Base-by-base conservation (phyloP, 257 asterid species). In the Capsicum rhomboideum region DNA sequence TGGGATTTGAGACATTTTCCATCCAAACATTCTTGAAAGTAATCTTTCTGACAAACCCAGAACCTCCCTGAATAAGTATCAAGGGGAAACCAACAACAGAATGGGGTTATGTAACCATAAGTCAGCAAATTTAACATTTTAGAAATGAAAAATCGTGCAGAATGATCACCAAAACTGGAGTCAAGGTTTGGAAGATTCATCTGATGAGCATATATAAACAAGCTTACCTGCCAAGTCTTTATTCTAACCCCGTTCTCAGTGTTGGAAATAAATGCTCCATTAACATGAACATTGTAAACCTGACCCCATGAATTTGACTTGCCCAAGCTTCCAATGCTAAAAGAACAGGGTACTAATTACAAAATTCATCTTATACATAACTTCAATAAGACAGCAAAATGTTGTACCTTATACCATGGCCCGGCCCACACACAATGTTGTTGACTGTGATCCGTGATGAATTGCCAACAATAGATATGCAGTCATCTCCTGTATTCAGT, bases 281-380 rank as follows among this genome's bases (percentile, higher is more conserved):
- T 79, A 40, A 95, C 97, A 83, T 84, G 56, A 37, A 95, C 87
- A 85, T 95, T 93, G 61, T 91, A 86, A 78, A 95, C 94, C 5
- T 87, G 79, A 80, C 80, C 92, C 85, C 84, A 85, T n/a, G 94
- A 83, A 42, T 88, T 87, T 82, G 83, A 20, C 85, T 94, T 92
- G 64, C 98, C 99, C 89, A 95, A 87, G 88, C 99, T 94, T 88
- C 99, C 99, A 59, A 95, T 93, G 80, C 99, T 95, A 92, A 56
- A 72, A 87, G 83, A 78, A 50, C 17, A 50, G 46, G 46, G 46
- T 16, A 26, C 26, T 50, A 77, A 28, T 77, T 50, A 77, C 0
- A 77, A 74, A 26, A 26, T 28, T 77, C 82, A 50, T 28, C 82
- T 50, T 50, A n/a, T 17, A 28, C 63, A 44, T 61, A 20, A 40